Evolutionary conservation across 768 basidiomycete genomes (phyloP), one percentile per base, ranked within the genome.

Genomic region (Suillus hirtellus): DNA sequence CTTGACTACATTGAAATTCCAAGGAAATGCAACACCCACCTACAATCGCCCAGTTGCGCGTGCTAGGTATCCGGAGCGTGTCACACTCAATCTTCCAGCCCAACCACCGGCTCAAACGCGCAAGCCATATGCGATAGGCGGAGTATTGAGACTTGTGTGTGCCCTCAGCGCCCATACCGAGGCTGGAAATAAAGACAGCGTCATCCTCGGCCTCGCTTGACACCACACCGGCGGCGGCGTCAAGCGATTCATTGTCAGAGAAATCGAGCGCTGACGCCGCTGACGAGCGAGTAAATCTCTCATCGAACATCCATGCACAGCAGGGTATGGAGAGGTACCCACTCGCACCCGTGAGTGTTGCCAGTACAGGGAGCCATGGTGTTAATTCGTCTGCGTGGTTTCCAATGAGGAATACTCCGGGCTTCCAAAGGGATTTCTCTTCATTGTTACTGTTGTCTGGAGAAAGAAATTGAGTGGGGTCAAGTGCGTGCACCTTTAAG

Each of bases 371-470:
- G 0, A 95, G 74, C 96, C 96, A 99, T 0, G 96, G 96, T 27
- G 96, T 96, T 19, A 99, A 80, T 69, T 99, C 96, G 77, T 99
- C 96, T 0, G 96, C 91, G 74, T 99, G 96, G 77, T 98, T 98
- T 10, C 92, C 95, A 58, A 99, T 90, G 63, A 99, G 76, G 76
- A 97, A 99, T 3, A 80, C 76, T 1, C 81, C 86, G 0, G 79
- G 77, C 9, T 70, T 70, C 59, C 86, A 72, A 56, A 73, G 72
- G 34, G 42, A 70, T 46, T 10, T 62, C 37, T 42, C 44, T 54
- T 9, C 49, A 15, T 42, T 10, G 2, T 38, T n/a, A 12, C 6
- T 47, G 60, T 19, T 47, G 34, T 60, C 60, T 50, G 56, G 72
- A 64, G 75, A 79, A 11, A 65, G 65, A 19, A 70, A 4, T 10